Evolutionary conservation across 345 rosid species (phyloP), one percentile per base, ranked within the genome.

Genomic region (Lagerstroemia speciosa): DNA sequence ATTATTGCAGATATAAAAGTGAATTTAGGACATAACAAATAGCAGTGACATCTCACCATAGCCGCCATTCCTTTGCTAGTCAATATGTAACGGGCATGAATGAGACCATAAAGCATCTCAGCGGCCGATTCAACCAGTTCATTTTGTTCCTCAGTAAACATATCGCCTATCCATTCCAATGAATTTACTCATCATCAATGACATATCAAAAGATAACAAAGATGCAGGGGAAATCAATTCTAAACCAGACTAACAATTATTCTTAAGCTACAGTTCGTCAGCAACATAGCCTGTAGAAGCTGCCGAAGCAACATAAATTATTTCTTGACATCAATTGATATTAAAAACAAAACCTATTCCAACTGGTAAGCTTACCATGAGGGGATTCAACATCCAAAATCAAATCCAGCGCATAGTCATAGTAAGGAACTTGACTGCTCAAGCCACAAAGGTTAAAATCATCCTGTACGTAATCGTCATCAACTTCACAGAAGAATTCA

Each of bases 391-490:
- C 88, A 79, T 93, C 98, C 84, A 91, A 80, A 81, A 93, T 89
- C 86, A 93, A 82, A 83, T 93, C 98, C 75, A 93, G 94, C 40
- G 98, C 98, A 69, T 91, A 93, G 74, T 93, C 97, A 75, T 91
- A 93, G 78, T 91, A 90, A 2, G 98, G 98, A 75, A 93, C 92
- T 93, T 93, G 98, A 78, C 86, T 82, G 85, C 97, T 89, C 73
- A 93, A 80, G 57, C 97, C 98, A 57, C 96, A 91, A 62, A 93
- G 87, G 81, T 91, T 93, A 72, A 93, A 93, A 76, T 93, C 98
- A 80, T 93, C 99, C 71, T 94, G 99, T 38, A 94, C 85, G 75
- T 94, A 94, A 73, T 94, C 99, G 81, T 94, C 99, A 73, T 94
- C 99, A 74, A n/a, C n/a, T n/a, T n/a, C n/a, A n/a, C n/a, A n/a